Base-by-base conservation (phyloP, 495 filamentous ascomycete genomes). In the Poronia punctata region DNA sequence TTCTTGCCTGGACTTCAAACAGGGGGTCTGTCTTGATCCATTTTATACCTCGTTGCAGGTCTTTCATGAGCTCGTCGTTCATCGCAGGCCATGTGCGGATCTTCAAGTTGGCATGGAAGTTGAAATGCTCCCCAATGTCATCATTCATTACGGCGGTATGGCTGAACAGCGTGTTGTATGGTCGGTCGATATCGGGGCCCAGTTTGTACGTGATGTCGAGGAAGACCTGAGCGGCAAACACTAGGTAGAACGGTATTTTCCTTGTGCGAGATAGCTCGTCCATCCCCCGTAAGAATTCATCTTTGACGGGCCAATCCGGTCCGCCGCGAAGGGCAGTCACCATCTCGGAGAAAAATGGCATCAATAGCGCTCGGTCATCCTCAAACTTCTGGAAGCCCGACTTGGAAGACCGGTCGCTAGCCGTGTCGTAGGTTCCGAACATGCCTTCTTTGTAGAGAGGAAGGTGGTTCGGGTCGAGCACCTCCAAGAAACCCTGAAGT, bases 201-300 rank as follows among this genome's bases (percentile, higher is more conserved):
- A 69, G 46, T 1, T 29, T 40, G 31, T 67, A 58, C 30, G 60
- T 56, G n/a, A 59, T 61, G 25, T 70, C 64, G 4, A 68, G 52
- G 27, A 59, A 68, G n/a, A 59, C 30, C 14, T 68, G 66, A 2
- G 52, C 53, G 17, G 66, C 58, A 33, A 70, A 67, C 1, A 67
- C 53, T 3, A 56, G 43, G 31, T 52, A 57, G 2, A 66, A 37
- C 5, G 64, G 36, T 2, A 65, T 27, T 3, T 50, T 5, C 18
- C 33, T 17, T 1, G 54, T 57, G 9, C 43, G 33, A 16, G 29
- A 40, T 23, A 61, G 35, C 30, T 60, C 45, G 16, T 39, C 40
- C 22, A 68, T 35, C 0, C 57, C 57, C 4, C 62, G 57, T n/a
- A 60, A 40, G 22, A 70, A 56, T 35, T 67, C 62, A 28, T 70